phyloP scores from a whole-genome alignment of 257 asterid species.

The Cynanchum wilfordii region DNA sequence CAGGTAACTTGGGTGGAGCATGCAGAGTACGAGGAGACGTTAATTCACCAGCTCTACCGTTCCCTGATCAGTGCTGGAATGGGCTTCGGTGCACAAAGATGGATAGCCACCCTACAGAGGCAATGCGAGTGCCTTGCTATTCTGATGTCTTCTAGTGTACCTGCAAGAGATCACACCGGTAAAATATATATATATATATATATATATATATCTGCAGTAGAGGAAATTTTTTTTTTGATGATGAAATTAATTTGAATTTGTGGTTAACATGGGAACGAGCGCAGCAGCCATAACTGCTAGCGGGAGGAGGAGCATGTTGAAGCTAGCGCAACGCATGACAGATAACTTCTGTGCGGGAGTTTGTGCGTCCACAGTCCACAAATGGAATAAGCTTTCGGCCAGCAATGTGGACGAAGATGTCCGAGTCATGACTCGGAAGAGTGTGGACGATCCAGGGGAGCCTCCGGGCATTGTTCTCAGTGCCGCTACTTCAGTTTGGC shows the following conservation, averaged over 20 bases:
- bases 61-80: conserved; percentile 56
- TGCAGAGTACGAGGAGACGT: conserved; percentile 71
- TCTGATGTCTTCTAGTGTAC: conserved; percentile 59
- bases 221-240: no score
- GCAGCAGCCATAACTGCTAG: conserved; percentile 56
- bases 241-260: no score
- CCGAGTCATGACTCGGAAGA: conserved; percentile 80
- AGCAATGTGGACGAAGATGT: conserved; percentile 79
- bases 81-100: conserved; percentile 86
- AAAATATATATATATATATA: no score
- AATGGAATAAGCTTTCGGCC: conserved; percentile 69
- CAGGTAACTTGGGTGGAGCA: conserved; percentile 97
- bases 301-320: conserved; percentile 87
- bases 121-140: conserved; percentile 88
- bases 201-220: no score
- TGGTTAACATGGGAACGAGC: no score
- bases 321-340: conserved; percentile 93
- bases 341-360: conserved; percentile 87
- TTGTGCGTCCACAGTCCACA: conserved; percentile 84
- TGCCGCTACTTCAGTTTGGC: conserved; percentile 90
- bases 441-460: conserved; percentile 85
- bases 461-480: conserved; percentile 84
- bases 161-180: conserved; percentile 51
- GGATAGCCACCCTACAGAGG: conserved; percentile 86
- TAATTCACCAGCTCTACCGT: conserved; percentile 68